phyloP scores from a whole-genome alignment of 495 filamentous ascomycete species.

The Lineolata rhizophorae region DNA sequence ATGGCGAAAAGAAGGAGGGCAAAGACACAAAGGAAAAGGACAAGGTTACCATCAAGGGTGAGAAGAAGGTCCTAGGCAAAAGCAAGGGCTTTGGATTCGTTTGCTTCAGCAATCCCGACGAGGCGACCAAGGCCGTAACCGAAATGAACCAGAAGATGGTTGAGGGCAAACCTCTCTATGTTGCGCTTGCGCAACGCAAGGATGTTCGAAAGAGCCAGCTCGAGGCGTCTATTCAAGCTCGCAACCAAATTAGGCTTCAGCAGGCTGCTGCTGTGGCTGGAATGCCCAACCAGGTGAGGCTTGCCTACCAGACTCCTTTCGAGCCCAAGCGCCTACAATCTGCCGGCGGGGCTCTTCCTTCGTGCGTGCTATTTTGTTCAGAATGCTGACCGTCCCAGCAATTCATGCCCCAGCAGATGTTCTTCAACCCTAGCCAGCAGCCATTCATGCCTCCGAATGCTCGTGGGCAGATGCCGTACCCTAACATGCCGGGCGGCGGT shows the following conservation, averaged over 20 bases:
- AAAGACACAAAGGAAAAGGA: conserved; percentile 25
- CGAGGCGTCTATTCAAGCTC: conserved; percentile 96
- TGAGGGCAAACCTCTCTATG: conserved; percentile 89
- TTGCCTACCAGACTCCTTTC: background rate
- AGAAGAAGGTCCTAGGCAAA: conserved; percentile 73
- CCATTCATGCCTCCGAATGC: conserved; percentile 40
- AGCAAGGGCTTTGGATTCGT: conserved; percentile 99
- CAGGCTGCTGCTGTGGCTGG: conserved; percentile 85
- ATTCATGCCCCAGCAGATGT: conserved; percentile 68
- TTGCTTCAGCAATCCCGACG: conserved; percentile 97
- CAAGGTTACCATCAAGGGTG: conserved; percentile 26
- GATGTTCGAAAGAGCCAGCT: conserved; percentile 94
- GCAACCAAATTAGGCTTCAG: conserved; percentile 95
- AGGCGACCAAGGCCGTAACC: conserved; percentile 94
- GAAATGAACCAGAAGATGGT: conserved; percentile 99
- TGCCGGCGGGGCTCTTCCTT: background rate
- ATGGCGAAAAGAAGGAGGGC: conserved; percentile 19
- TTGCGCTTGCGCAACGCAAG: conserved; percentile 96
- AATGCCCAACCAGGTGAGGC: conserved; percentile 56
- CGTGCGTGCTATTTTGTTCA: background rate
- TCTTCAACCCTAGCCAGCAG: conserved; percentile 73
- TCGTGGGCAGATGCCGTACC: conserved; percentile 56
- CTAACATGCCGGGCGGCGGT: conserved; percentile 56
- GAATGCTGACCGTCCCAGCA: conserved; percentile 7
- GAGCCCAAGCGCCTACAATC: background rate